These are phyloP conservation scores for Podosphaera fusca DNA, from an alignment of 2,329 filamentous ascomycete genomes.

Conservation along the genomic window DNA sequence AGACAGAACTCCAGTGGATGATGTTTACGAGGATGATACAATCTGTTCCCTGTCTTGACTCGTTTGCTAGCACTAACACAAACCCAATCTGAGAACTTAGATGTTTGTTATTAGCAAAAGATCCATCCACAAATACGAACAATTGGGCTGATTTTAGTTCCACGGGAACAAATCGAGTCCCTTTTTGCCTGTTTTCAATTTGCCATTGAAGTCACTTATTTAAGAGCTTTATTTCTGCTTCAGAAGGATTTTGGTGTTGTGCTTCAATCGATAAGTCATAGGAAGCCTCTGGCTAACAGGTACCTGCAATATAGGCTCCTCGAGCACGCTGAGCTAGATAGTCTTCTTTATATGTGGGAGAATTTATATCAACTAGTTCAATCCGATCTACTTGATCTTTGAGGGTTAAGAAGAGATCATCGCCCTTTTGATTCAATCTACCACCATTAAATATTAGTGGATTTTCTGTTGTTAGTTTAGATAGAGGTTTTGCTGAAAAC, in stretches of 20 bases:
- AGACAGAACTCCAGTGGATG: too few relatives aligned
- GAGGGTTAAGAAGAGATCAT: not conserved
- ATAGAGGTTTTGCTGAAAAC: not conserved
- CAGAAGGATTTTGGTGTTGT: not conserved
- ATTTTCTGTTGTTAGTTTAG: not conserved
- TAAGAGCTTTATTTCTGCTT: not conserved
- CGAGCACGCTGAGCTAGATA: not conserved
- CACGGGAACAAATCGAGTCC: not conserved
- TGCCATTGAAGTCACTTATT: not conserved
- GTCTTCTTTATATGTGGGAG: not conserved
- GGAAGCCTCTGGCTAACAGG: conserved; percentile 1
- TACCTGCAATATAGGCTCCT: not conserved
- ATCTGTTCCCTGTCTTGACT: too few relatives aligned
- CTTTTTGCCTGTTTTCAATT: not conserved
- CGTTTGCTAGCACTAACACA: too few relatives aligned
- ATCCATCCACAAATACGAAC: too few relatives aligned
- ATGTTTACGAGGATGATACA: too few relatives aligned
- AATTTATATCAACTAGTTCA: not conserved
- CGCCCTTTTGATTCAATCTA: not conserved
- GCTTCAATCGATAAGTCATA: conserved; percentile 2
- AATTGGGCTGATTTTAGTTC: not conserved
- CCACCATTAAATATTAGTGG: conserved; percentile 1
- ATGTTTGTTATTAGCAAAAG: too few relatives aligned
- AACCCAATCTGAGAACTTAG: too few relatives aligned
- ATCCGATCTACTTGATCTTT: not conserved